Base-by-base conservation (phyloP, 805 yeast species). In the Sungouiozyma intestinalis region DNA sequence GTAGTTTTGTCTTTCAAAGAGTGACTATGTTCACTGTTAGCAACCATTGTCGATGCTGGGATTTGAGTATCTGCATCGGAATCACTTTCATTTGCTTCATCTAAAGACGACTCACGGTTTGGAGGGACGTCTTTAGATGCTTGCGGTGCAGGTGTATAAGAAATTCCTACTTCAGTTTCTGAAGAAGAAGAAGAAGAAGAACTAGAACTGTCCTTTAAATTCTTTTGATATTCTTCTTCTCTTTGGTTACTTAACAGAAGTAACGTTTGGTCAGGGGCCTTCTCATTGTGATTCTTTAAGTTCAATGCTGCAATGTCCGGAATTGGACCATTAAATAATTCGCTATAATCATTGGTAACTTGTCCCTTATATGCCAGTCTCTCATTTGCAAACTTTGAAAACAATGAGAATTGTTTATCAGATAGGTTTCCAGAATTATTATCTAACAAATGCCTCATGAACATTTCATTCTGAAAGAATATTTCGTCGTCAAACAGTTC, bases 391-490 rank as follows among this genome's bases (percentile, higher is more conserved):
- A 62, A 62, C 31, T 48, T 48, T 16, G 50, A 55, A 44, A 60
- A 60, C 21, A 44, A 35, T 0, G 33, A 33, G 29, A 46, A 50
- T 31, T 53, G 48, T 3, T 51, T 53, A 9, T 49, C 48, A 2
- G 63, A 43, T 7, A 61, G 41, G 18, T 48, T 50, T 2, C 64
- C 63, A 20, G 44, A 35, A 38, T 55, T 42, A 34, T 46, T 54
- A 44, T 61, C 62, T 3, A 59, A 45, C 37, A 61, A 40, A 45
- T 48, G 54, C 39, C 64, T 58, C 57, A 59, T 44, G 37, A 54
- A 61, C 53, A 54, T 54, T 45, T 62, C 66, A 43, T 62, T 62
- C 44, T 62, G 64, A 44, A 54, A 62, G 36, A 60, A 60, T 5
- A 55, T 43, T 6, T 62, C 49, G 31, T 49, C 48, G 11, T 6